phyloP scores from a whole-genome alignment of 768 basidiomycete genomes.

The Multifurca ochricompacta region DNA sequence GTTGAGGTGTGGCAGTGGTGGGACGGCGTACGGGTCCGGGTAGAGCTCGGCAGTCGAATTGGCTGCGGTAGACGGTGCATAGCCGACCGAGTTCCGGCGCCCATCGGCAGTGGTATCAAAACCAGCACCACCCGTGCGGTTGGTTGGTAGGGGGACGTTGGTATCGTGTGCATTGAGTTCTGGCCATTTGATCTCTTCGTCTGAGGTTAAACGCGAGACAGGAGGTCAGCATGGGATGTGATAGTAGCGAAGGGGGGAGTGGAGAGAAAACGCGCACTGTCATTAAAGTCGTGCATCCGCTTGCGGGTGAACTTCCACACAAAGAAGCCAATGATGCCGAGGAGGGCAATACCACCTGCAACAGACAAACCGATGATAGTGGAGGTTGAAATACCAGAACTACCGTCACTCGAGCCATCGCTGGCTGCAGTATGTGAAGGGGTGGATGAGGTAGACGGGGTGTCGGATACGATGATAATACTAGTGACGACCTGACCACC shows the following conservation, averaged over 20 bases:
- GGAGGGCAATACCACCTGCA: constrained; percentile 66
- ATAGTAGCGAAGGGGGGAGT: constrained; percentile 1
- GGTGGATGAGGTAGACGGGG: constrained; percentile 12
- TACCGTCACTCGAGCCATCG: constrained; percentile 19
- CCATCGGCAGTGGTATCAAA: constrained; percentile 61
- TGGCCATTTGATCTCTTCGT: constrained; percentile 87
- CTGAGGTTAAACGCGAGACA: constrained; percentile 30
- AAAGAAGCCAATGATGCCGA: constrained; percentile 68
- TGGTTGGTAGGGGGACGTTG: constrained; percentile 48
- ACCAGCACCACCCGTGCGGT: constrained; percentile 62
- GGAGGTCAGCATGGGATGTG: constrained; percentile 11
- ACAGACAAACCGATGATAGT: constrained; percentile 78
- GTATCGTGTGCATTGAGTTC: constrained; percentile 64
- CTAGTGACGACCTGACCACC: constrained; percentile 28
- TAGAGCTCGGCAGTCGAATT: constrained; percentile 41
- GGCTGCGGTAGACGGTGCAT: constrained; percentile 37
- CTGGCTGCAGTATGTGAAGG: constrained; percentile 24
- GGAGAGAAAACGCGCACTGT: constrained; percentile 47
- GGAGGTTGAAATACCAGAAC: constrained; percentile 49
- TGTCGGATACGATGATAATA: constrained; percentile 12
- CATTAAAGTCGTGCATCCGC: constrained; percentile 60
- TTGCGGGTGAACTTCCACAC: constrained; percentile 85
- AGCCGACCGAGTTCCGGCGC: constrained; percentile 39
- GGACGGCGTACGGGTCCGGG: constrained; percentile 72
- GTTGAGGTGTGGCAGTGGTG: constrained; percentile 74